These are phyloP conservation scores for Grigorovia transvaalensis DNA, from an alignment of 805 yeast species.

Conservation along the genomic window DNA sequence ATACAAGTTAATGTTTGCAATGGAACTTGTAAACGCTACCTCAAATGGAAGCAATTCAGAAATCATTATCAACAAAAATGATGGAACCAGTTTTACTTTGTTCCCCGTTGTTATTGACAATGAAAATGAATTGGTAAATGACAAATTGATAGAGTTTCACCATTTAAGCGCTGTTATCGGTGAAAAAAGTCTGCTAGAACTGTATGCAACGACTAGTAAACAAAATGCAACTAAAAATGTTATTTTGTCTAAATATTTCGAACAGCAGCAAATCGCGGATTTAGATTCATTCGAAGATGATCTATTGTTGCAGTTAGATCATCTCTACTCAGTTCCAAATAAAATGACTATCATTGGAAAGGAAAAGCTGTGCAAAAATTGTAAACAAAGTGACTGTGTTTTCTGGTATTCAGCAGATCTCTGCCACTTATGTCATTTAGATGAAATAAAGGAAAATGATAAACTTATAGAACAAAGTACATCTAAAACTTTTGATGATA, in stretches of 20 bases:
- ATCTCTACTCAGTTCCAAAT: background rate
- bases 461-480: background rate
- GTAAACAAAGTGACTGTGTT: conserved; percentile 8
- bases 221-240: conserved; percentile 1
- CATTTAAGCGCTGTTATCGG: conserved; percentile 3
- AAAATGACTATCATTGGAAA: background rate
- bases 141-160: background rate
- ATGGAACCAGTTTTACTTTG: background rate
- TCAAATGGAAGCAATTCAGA: background rate
- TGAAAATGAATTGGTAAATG: background rate
- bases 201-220: conserved; percentile 8
- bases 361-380: conserved; percentile 9
- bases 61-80: background rate
- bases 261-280: conserved; percentile 1
- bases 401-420: conserved; percentile 14
- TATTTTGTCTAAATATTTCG: conserved; percentile 7
- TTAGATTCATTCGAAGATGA: background rate
- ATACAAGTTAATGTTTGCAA: conserved; percentile 10
- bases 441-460: background rate
- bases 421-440: conserved; percentile 15
- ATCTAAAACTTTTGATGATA: background rate
- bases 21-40: background rate
- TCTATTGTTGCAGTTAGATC: background rate
- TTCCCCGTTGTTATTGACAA: conserved; percentile 9
- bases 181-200: conserved; percentile 4